A percentile compares a stretch with the other conserved stretches of the same genome.
These are phyloP conservation scores for Penicillium sp. DNA, from an alignment of 2,329 filamentous ascomycete species.

Conservation along the genomic window DNA sequence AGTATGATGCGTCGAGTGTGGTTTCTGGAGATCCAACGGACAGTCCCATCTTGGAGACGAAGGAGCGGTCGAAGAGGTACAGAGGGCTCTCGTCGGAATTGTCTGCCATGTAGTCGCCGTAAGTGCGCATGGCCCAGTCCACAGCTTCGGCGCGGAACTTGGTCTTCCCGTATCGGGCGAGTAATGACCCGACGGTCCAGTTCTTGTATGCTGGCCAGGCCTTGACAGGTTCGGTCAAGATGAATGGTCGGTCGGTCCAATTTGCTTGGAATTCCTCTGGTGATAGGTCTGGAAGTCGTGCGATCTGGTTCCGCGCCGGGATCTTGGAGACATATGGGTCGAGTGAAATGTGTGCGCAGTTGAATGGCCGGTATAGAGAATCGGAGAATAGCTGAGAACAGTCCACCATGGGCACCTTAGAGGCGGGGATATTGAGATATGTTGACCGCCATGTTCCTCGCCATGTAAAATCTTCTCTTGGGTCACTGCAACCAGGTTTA, in stretches of 20 bases:
- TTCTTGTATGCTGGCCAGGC: slow-evolving; percentile 72
- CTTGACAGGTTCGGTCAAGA: slow-evolving; percentile 77
- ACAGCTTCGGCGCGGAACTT: slow-evolving; percentile 88
- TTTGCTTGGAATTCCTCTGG: slow-evolving; percentile 68
- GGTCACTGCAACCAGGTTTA: slow-evolving; percentile 25
- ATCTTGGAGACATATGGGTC: slow-evolving; percentile 67
- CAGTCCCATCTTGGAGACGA: slow-evolving; percentile 81
- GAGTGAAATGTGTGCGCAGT: slow-evolving; percentile 74
- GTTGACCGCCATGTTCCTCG: slow-evolving; percentile 82
- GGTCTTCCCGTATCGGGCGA: slow-evolving; percentile 61
- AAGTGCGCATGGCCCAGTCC: slow-evolving; percentile 82
- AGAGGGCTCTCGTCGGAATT: slow-evolving; percentile 83
- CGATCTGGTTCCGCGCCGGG: slow-evolving; percentile 69
- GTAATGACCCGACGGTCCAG: slow-evolving; percentile 71
- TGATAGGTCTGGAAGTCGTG: slow-evolving; percentile 64
- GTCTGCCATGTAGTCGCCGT: slow-evolving; percentile 76
- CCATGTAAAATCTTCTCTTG: slow-evolving; percentile 58
- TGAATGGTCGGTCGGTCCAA: slow-evolving; percentile 81
- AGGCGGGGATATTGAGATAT: slow-evolving; percentile 59
- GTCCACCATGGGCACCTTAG: slow-evolving; percentile 57
- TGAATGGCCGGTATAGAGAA: slow-evolving; percentile 82
- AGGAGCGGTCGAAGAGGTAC: slow-evolving; percentile 86
- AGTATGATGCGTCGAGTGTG: slow-evolving; percentile 61
- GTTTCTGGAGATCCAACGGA: slow-evolving; percentile 48
- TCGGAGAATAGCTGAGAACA: slow-evolving; percentile 86